Percentiles rank a stretch among this genome's conserved stretches.
Conservation (phyloP, 176 grass and related monocot species). For the Ensete glaucum region DNA sequence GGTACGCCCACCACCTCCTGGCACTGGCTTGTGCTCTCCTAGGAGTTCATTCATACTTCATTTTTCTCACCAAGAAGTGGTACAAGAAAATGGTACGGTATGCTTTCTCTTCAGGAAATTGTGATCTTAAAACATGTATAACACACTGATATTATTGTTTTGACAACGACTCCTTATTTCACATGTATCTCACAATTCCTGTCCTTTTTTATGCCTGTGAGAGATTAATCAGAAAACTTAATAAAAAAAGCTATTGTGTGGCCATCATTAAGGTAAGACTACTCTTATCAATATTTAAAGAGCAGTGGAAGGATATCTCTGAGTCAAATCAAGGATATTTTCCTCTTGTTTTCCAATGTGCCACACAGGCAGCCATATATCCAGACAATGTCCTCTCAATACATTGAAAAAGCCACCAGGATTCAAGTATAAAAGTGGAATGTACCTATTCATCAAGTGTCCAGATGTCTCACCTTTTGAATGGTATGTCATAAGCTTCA, state of each 20-base stretch:
- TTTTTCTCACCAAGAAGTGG: slow-evolving; percentile 82
- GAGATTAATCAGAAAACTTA: slow-evolving; percentile 86
- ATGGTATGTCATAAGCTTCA: slow-evolving; percentile 41
- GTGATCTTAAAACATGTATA: background rate
- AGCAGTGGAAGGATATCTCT: background rate
- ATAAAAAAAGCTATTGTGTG: slow-evolving; percentile 64
- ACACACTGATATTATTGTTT: background rate
- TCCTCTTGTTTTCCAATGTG: slow-evolving; percentile 10
- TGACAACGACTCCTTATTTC: slow-evolving; percentile 27
- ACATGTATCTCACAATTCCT: slow-evolving; percentile 84
- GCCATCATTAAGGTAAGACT: slow-evolving; percentile 59
- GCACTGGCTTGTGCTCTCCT: slow-evolving; percentile 73
- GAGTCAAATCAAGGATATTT: background rate
- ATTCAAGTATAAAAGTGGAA: slow-evolving; percentile 98
- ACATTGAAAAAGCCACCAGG: slow-evolving; percentile 82
- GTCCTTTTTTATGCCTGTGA: slow-evolving; percentile 90
- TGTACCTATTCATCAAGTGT: slow-evolving; percentile 97
- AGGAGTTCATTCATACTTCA: slow-evolving; percentile 87
- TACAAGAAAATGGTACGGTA: slow-evolving; percentile 87
- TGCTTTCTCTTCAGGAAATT: background rate
- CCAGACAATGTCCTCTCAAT: slow-evolving; percentile 92
- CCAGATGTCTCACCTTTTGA: slow-evolving; percentile 95
- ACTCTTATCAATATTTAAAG: background rate
- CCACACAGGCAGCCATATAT: slow-evolving; percentile 81
- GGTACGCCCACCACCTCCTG: slow-evolving; percentile 95